These are phyloP conservation scores for Phytopythium ostracodes DNA, from an alignment of 352 stramenopile species.

Conservation along the genomic window DNA sequence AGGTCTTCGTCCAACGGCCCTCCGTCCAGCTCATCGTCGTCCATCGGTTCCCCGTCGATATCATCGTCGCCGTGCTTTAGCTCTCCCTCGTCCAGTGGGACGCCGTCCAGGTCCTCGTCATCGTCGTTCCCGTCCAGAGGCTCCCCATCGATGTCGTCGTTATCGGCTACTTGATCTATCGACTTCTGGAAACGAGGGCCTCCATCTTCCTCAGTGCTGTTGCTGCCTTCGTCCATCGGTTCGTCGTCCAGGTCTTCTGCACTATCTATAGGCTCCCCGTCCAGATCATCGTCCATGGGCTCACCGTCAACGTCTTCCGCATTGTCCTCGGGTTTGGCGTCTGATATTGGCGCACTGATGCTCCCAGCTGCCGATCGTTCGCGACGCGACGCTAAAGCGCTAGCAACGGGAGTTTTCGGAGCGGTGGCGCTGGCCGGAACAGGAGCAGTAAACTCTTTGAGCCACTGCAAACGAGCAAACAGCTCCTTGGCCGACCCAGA, in stretches of 20 bases:
- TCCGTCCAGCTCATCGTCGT: constrained; percentile 38
- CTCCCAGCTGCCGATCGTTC: not conserved
- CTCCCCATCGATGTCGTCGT: constrained; percentile 43
- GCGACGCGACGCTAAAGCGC: not conserved
- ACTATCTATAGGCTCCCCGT: constrained; percentile 12
- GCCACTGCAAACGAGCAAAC: constrained; percentile 49
- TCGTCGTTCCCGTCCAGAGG: constrained; percentile 18
- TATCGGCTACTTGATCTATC: constrained; percentile 20
- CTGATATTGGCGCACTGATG: not conserved
- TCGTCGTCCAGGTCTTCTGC: constrained; percentile 35
- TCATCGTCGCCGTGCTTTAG: constrained; percentile 19
- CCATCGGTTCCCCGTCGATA: constrained; percentile 37
- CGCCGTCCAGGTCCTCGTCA: constrained; percentile 20
- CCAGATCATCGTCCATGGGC: constrained; percentile 23
- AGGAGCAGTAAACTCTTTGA: constrained; percentile 66
- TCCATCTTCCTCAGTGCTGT: constrained; percentile 7
- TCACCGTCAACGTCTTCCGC: constrained; percentile 28
- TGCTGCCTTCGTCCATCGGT: constrained; percentile 24
- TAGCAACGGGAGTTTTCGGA: constrained; percentile 1
- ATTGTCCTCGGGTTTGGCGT: not conserved
- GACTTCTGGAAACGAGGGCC: constrained; percentile 31
- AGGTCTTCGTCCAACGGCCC: constrained; percentile 40
- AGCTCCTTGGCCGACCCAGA: constrained; percentile 39
- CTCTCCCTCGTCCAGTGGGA: constrained; percentile 21
- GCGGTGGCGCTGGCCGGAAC: constrained; percentile 9